A percentile compares a stretch with the other conserved stretches of the same genome.
Conservation (phyloP, 2,329 filamentous ascomycete species). For the Cytospora piceae region DNA sequence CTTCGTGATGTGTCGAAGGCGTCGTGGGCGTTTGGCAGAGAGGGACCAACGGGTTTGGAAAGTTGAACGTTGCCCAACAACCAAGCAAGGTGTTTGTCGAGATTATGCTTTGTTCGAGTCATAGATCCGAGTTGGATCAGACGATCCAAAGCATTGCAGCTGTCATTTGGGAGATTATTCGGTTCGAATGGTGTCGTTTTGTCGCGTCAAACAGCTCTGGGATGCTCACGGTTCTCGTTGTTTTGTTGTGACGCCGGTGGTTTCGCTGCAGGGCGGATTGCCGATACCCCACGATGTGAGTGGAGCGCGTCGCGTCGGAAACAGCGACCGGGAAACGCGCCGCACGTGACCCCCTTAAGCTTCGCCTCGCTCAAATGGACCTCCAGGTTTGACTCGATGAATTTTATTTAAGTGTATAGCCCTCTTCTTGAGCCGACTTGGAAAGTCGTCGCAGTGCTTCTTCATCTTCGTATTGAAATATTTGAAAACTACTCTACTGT, state of each 20-base stretch:
- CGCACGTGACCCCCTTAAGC: slow-evolving; percentile 21
- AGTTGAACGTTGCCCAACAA: slow-evolving; percentile 53
- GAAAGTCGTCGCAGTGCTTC: background rate
- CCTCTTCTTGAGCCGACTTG: background rate
- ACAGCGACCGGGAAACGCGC: slow-evolving; percentile 16
- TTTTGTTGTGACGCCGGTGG: background rate
- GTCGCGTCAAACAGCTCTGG: background rate
- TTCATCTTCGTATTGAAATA: background rate
- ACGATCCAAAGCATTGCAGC: slow-evolving; percentile 37
- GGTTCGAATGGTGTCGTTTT: background rate
- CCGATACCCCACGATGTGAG: slow-evolving; percentile 15
- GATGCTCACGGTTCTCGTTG: background rate
- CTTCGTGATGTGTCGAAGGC: slow-evolving; percentile 35
- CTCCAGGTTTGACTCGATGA: background rate
- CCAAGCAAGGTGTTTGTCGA: slow-evolving; percentile 61
- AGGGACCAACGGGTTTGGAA: slow-evolving; percentile 44
- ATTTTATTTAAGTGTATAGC: background rate
- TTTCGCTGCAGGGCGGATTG: background rate
- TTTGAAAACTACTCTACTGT: background rate
- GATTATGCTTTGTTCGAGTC: slow-evolving; percentile 60
- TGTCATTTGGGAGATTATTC: slow-evolving; percentile 16
- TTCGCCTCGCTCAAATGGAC: background rate
- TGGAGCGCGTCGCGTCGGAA: slow-evolving; percentile 24
- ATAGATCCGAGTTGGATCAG: slow-evolving; percentile 53
- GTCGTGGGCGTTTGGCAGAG: slow-evolving; percentile 41